Evolutionary conservation across 306 rosid species (phyloP).

Genomic region (Cucumis sativus): DNA sequence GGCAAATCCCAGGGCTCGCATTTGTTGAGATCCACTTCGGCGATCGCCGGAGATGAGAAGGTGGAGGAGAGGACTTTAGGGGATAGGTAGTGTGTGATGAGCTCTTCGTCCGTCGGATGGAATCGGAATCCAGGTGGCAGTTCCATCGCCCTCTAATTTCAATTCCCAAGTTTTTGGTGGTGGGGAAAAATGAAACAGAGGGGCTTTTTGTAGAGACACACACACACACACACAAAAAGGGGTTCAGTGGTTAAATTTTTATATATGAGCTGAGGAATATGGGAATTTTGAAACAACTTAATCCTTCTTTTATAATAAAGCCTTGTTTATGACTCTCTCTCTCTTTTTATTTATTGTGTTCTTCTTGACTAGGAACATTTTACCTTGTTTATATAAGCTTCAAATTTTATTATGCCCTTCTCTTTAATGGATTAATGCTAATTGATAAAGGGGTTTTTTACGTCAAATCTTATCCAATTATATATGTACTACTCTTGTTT

Average conservation of each 20-base stretch:
- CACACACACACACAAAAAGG: too few species aligned
- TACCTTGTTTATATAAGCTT: neutral
- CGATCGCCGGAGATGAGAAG: slow-evolving; percentile 52
- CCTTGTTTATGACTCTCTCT: too few species aligned
- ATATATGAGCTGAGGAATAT: too few species aligned
- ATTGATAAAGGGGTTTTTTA: too few species aligned
- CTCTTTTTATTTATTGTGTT: too few species aligned
- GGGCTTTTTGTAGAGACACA: neutral
- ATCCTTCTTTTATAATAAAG: too few species aligned
- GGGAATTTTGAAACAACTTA: too few species aligned
- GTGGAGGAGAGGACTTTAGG: slow-evolving; percentile 43
- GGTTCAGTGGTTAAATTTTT: too few species aligned
- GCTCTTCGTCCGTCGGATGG: slow-evolving; percentile 89
- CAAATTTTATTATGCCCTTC: neutral
- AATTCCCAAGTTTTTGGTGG: neutral
- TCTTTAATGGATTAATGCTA: too few species aligned
- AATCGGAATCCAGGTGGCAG: slow-evolving; percentile 89
- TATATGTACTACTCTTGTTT: too few species aligned
- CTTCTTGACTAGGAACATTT: too few species aligned
- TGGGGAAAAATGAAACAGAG: neutral
- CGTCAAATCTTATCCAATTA: neutral
- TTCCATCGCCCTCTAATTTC: slow-evolving; percentile 10
- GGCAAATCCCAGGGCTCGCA: slow-evolving; percentile 98
- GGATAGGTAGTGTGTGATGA: slow-evolving; percentile 53
- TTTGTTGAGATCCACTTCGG: slow-evolving; percentile 74